These are phyloP conservation scores for Cercospora sojina DNA, from an alignment of 2,329 filamentous ascomycete species.

Conservation along the genomic window DNA sequence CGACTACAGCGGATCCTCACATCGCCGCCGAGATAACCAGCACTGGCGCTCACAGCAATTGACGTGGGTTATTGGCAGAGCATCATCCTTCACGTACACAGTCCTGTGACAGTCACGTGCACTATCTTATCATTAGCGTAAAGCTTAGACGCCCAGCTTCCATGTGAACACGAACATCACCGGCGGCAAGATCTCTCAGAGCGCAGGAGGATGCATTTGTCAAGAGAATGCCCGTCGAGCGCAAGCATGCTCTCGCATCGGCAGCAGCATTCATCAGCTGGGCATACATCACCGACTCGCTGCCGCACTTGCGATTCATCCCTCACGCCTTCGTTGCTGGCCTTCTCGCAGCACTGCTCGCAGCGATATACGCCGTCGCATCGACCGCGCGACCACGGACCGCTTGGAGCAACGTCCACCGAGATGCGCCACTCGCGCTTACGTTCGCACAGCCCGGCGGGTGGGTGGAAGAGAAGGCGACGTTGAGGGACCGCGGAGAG, in stretches of 20 bases:
- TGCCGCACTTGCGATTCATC: conserved; percentile 78
- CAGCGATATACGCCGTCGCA: conserved; percentile 59
- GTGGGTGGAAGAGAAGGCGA: conserved; percentile 71
- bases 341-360: conserved; percentile 54
- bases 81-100: too few relatives aligned
- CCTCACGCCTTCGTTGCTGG: conserved; percentile 81
- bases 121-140: not conserved
- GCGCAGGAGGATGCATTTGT: conserved; percentile 20
- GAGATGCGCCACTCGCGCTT: conserved; percentile 24
- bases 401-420: not conserved
- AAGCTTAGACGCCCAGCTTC: not conserved
- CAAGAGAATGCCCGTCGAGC: conserved; percentile 63
- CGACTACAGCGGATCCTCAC: too few relatives aligned
- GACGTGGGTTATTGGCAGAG: too few relatives aligned
- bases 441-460: conserved; percentile 40
- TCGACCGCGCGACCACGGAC: conserved; percentile 55
- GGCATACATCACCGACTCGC: conserved; percentile 80
- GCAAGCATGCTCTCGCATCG: conserved; percentile 69
- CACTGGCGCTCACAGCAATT: too few relatives aligned
- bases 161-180: not conserved
- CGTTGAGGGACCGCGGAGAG: conserved; percentile 62
- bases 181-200: not conserved
- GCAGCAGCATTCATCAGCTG: conserved; percentile 76
- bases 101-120: not conserved
- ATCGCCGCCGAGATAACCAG: too few relatives aligned